A percentile compares a stretch with the other conserved stretches of the same genome.
Conservation (phyloP, 176 grass and related monocot species). For the Chrysopogon serrulatus region DNA sequence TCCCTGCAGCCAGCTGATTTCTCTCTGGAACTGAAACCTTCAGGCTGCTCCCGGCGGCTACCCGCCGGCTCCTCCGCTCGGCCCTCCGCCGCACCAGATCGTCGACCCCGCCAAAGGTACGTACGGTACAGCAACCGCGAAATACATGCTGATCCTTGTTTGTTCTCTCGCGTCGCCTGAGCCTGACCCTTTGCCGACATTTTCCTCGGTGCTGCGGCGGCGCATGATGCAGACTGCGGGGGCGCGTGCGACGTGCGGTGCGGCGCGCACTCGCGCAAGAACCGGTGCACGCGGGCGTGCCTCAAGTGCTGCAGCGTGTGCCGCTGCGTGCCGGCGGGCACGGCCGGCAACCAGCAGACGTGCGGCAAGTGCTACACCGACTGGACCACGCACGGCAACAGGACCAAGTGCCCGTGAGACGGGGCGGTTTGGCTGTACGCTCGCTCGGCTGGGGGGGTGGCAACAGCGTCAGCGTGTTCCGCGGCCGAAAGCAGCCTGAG, state of each 20-base stretch:
- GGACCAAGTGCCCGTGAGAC: constrained; percentile 93
- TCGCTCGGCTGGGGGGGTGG: too few relatives aligned
- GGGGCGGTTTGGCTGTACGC: too few relatives aligned
- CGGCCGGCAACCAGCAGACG: constrained; percentile 66
- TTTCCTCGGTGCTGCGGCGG: background rate
- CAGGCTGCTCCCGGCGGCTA: constrained; percentile 39
- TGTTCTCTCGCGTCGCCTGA: background rate
- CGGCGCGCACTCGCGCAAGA: constrained; percentile 61
- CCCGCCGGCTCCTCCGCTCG: constrained; percentile 24
- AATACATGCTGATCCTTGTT: background rate
- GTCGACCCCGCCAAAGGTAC: constrained; percentile 63
- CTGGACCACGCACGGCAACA: constrained; percentile 91
- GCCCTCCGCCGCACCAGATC: constrained; percentile 64
- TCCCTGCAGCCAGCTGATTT: background rate
- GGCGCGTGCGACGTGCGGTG: constrained; percentile 69
- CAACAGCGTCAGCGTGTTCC: too few relatives aligned
- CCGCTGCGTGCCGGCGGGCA: constrained; percentile 92
- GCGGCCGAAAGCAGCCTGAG: background rate
- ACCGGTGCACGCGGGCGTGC: constrained; percentile 76
- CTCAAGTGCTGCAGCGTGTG: constrained; percentile 73
- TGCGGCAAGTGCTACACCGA: constrained; percentile 92
- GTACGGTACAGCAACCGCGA: background rate
- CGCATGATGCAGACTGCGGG: constrained; percentile 73
- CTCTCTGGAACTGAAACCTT: background rate
- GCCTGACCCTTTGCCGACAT: background rate